Evolutionary conservation across 306 rosid species (phyloP).

Genomic region (Prinsepia uniflora): DNA sequence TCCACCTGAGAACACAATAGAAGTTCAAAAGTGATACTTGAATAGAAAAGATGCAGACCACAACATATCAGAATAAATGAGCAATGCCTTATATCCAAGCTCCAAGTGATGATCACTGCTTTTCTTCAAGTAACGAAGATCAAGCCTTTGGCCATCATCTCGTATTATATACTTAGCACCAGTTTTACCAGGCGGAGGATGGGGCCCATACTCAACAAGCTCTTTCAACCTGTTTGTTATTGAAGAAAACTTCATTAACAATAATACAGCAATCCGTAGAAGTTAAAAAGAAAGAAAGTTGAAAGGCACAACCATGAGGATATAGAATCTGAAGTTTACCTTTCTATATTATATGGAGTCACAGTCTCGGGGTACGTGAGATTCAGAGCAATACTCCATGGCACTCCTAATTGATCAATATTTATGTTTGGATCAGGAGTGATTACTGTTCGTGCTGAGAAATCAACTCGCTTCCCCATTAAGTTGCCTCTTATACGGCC

Average conservation of each 20-base stretch:
- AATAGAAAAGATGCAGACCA: slow-evolving; percentile 2
- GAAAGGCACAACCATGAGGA: slow-evolving; percentile 4
- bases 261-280: slow-evolving; percentile 8
- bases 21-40: slow-evolving; percentile 15
- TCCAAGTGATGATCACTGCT: slow-evolving; percentile 99
- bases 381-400: slow-evolving; percentile 96
- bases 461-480: slow-evolving; percentile 98
- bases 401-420: slow-evolving; percentile 92
- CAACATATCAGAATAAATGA: slow-evolving; percentile 11
- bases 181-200: slow-evolving; percentile 99
- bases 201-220: slow-evolving; percentile 96
- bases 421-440: slow-evolving; percentile 97
- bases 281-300: not conserved
- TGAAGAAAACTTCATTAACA: not conserved
- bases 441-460: slow-evolving; percentile 97
- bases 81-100: slow-evolving; percentile 87
- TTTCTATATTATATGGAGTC: slow-evolving; percentile 95
- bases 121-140: slow-evolving; percentile 93
- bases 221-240: slow-evolving; percentile 69
- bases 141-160: slow-evolving; percentile 98
- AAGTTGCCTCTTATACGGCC: slow-evolving; percentile 98
- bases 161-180: slow-evolving; percentile 99
- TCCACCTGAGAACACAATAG: slow-evolving; percentile 68
- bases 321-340: slow-evolving; percentile 33
- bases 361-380: slow-evolving; percentile 98